These are phyloP conservation scores for Termitomyces sp. DNA, from an alignment of 768 basidiomycete genomes.

Conservation along the genomic window DNA sequence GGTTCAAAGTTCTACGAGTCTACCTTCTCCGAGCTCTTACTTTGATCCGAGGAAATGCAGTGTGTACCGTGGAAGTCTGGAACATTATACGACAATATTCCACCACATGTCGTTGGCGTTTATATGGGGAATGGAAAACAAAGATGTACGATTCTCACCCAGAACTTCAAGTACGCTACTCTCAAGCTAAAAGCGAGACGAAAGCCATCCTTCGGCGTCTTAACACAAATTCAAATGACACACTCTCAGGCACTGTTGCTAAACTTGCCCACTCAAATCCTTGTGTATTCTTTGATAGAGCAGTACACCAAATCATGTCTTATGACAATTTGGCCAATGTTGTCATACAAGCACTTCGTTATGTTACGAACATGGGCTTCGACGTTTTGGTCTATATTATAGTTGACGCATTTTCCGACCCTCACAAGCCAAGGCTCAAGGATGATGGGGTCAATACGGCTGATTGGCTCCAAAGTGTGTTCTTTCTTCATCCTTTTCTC, in stretches of 20 bases:
- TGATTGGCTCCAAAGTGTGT: conserved; percentile 89
- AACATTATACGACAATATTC: conserved; percentile 77
- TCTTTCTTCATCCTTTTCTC: background rate
- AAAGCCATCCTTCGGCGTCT: conserved; percentile 87
- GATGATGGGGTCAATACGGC: conserved; percentile 88
- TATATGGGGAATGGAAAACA: conserved; percentile 96
- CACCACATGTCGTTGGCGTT: conserved; percentile 73
- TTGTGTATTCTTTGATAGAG: conserved; percentile 82
- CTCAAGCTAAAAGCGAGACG: conserved; percentile 82
- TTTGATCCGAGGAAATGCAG: conserved; percentile 78
- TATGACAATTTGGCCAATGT: conserved; percentile 92
- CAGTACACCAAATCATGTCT: conserved; percentile 90
- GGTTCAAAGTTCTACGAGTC: conserved; percentile 74
- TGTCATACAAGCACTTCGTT: conserved; percentile 84
- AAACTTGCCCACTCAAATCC: conserved; percentile 95
- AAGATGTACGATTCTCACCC: conserved; percentile 67
- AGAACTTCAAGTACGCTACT: conserved; percentile 71
- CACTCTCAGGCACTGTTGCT: conserved; percentile 81
- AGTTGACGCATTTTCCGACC: conserved; percentile 82
- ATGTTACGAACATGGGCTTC: conserved; percentile 89
- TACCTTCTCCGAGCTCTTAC: conserved; percentile 86
- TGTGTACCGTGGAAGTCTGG: conserved; percentile 92
- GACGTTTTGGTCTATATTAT: conserved; percentile 88
- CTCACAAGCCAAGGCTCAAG: conserved; percentile 76
- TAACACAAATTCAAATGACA: conserved; percentile 77